Percentiles rank a stretch among this genome's conserved stretches.
These are phyloP conservation scores for Porpolomopsis calyptriformis DNA, from an alignment of 768 basidiomycete genomes.

Conservation along the genomic window DNA sequence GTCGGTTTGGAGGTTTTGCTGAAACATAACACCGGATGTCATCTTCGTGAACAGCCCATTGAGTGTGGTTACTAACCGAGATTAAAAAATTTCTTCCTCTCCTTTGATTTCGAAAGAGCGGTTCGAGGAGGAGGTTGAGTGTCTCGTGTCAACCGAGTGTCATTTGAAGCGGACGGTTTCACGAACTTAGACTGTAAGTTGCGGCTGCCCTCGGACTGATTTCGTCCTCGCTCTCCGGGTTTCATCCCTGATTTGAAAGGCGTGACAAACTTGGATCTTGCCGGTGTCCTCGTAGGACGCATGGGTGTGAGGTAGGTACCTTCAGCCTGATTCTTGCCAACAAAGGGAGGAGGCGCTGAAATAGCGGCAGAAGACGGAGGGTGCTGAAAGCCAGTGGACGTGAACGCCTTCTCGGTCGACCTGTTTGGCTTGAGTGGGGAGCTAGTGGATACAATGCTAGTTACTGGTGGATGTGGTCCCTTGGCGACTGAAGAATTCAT, in stretches of 20 bases:
- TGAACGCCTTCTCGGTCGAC: slow-evolving; percentile 2
- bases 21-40: not conserved
- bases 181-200: too few relatives aligned
- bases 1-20: slow-evolving; percentile 29
- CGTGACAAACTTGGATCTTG: slow-evolving; percentile 38
- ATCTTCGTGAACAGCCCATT: too few relatives aligned
- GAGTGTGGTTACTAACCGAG: not conserved
- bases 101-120: not conserved
- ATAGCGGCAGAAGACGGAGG: slow-evolving; percentile 22
- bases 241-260: slow-evolving; percentile 50
- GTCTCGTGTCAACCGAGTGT: too few relatives aligned
- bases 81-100: slow-evolving; percentile 1
- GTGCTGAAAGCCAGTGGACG: slow-evolving; percentile 26
- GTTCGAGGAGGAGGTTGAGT: too few relatives aligned
- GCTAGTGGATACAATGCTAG: slow-evolving; percentile 6
- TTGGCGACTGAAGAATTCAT: slow-evolving; percentile 4
- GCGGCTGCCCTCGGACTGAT: too few relatives aligned
- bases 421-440: slow-evolving; percentile 23
- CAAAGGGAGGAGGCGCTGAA: not conserved
- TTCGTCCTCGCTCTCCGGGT: slow-evolving; percentile 32
- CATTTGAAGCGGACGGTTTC: too few relatives aligned
- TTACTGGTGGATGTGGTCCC: slow-evolving; percentile 2
- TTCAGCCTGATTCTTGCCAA: not conserved
- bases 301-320: slow-evolving; percentile 9
- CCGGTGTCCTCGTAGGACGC: slow-evolving; percentile 16